phyloP scores from a whole-genome alignment of 2,329 filamentous ascomycete genomes.

The Podosphaera xanthii region DNA sequence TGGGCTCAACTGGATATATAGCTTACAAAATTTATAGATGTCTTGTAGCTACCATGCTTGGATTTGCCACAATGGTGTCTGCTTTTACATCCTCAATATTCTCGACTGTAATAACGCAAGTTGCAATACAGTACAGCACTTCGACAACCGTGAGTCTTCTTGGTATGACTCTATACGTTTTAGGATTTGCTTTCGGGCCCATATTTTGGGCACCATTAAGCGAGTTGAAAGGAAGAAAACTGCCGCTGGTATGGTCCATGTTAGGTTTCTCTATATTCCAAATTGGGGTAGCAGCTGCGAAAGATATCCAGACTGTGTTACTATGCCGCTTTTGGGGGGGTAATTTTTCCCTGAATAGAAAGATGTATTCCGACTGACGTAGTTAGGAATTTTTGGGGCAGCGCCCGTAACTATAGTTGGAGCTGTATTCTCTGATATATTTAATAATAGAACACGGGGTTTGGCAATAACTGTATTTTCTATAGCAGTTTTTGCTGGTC shows the following conservation, averaged over 20 bases:
- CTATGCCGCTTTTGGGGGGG: slow-evolving; percentile 53
- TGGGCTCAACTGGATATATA: not conserved
- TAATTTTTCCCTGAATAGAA: slow-evolving; percentile 18
- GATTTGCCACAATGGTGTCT: slow-evolving; percentile 47
- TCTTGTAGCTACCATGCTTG: slow-evolving; percentile 41
- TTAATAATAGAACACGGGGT: slow-evolving; percentile 38
- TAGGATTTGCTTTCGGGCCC: slow-evolving; percentile 50
- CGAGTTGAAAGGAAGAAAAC: slow-evolving; percentile 43
- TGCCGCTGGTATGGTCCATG: slow-evolving; percentile 37
- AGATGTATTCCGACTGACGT: slow-evolving; percentile 2
- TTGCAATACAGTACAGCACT: slow-evolving; percentile 37
- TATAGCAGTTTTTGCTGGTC: slow-evolving; percentile 42
- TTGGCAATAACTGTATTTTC: slow-evolving; percentile 33
- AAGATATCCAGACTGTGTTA: slow-evolving; percentile 46
- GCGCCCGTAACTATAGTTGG: slow-evolving; percentile 46
- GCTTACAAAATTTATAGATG: slow-evolving; percentile 22
- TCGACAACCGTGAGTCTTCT: slow-evolving; percentile 37
- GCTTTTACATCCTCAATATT: slow-evolving; percentile 59
- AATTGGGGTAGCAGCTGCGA: slow-evolving; percentile 37
- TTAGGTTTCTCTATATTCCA: slow-evolving; percentile 49
- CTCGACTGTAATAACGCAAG: slow-evolving; percentile 35
- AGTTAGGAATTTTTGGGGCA: slow-evolving; percentile 35
- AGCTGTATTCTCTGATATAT: slow-evolving; percentile 51
- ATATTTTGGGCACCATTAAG: slow-evolving; percentile 51
- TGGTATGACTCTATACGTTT: slow-evolving; percentile 45